A percentile compares a stretch with the other conserved stretches of the same genome.
Conservation (phyloP, 2,329 filamentous ascomycete genomes). For the Talaromyces sp. region DNA sequence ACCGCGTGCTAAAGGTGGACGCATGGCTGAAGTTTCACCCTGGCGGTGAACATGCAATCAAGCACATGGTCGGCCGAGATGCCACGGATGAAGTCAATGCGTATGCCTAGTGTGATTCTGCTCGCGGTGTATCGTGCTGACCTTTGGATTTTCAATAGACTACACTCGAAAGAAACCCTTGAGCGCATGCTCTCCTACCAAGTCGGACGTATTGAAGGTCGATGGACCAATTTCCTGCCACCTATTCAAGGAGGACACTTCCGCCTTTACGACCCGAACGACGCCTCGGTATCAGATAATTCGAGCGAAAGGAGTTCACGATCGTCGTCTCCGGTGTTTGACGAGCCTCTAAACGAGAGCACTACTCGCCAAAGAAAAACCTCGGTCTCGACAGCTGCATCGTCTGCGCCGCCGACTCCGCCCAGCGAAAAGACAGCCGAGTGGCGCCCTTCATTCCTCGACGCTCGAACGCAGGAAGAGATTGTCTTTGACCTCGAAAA, state of each 20-base stretch:
- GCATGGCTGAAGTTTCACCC: slow-evolving; percentile 86
- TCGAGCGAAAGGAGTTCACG: slow-evolving; percentile 53
- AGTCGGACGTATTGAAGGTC: slow-evolving; percentile 74
- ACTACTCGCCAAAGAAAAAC: slow-evolving; percentile 32
- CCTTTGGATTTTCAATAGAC: slow-evolving; percentile 32
- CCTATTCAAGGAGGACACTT: slow-evolving; percentile 88
- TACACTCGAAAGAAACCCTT: slow-evolving; percentile 76
- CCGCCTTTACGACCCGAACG: slow-evolving; percentile 46
- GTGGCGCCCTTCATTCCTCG: slow-evolving; percentile 58
- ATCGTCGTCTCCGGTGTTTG: slow-evolving; percentile 55
- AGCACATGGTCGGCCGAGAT: slow-evolving; percentile 90
- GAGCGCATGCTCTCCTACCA: slow-evolving; percentile 74
- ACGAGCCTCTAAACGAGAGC: slow-evolving; percentile 41
- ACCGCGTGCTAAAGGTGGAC: slow-evolving; percentile 79
- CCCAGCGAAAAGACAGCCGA: slow-evolving; percentile 21
- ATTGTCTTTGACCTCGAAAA: slow-evolving; percentile 70
- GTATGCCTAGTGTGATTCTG: slow-evolving; percentile 49
- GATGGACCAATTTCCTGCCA: slow-evolving; percentile 82
- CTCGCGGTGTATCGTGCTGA: neutral
- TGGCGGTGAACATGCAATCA: slow-evolving; percentile 83
- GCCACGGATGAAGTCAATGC: slow-evolving; percentile 90
- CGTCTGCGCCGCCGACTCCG: slow-evolving; percentile 23
- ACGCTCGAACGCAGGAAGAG: slow-evolving; percentile 67
- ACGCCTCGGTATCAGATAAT: slow-evolving; percentile 34
- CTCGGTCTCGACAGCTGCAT: slow-evolving; percentile 20